Conservation (phyloP, 495 filamentous ascomycete species). For the Parmelia sp. region DNA sequence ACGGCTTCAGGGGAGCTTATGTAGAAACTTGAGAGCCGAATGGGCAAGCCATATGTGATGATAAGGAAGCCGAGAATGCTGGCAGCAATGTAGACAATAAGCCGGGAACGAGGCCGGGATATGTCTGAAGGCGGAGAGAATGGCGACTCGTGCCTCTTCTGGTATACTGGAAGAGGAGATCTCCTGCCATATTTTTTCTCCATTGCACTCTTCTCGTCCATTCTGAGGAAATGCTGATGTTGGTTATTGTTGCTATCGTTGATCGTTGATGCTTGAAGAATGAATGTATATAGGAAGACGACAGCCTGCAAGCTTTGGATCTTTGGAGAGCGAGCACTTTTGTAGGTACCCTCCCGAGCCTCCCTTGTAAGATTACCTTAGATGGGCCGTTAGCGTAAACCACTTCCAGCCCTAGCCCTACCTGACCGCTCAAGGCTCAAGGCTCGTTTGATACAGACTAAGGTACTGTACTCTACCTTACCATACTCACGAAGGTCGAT, state of each 20-base stretch:
- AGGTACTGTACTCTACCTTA: too few species aligned
- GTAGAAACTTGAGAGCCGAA: background rate
- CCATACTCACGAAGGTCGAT: too few species aligned
- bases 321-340: too few species aligned
- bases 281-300: too few species aligned
- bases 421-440: too few species aligned
- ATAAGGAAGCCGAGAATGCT: slow-evolving; percentile 14
- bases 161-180: slow-evolving; percentile 5
- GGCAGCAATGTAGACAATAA: slow-evolving; percentile 4
- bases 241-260: background rate
- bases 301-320: too few species aligned
- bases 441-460: too few species aligned
- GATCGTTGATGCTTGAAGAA: background rate
- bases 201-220: slow-evolving; percentile 19
- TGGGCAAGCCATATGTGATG: slow-evolving; percentile 15
- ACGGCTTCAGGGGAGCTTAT: background rate
- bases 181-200: slow-evolving; percentile 3
- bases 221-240: background rate
- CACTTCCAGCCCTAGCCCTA: too few species aligned
- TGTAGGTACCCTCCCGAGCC: too few species aligned
- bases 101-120: background rate
- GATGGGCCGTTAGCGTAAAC: too few species aligned
- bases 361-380: too few species aligned
- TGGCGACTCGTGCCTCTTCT: background rate
- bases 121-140: slow-evolving; percentile 3